Evolutionary conservation across 2,329 filamentous ascomycete genomes (phyloP).

Genomic region (Apiospora malaysiana): DNA sequence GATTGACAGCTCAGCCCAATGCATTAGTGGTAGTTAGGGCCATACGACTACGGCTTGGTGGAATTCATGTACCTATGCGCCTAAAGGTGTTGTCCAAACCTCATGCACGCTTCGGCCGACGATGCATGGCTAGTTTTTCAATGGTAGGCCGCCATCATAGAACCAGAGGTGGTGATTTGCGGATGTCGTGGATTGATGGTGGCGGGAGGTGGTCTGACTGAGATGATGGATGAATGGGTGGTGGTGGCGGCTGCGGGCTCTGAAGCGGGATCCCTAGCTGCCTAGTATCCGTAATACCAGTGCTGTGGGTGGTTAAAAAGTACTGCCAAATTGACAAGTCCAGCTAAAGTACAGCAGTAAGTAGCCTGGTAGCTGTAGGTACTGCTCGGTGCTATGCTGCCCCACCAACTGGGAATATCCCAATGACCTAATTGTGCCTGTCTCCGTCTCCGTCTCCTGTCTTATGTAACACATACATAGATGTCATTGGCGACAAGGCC

Average conservation of each 20-base stretch:
- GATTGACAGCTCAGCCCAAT: background rate
- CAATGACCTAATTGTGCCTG: background rate
- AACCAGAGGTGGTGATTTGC: background rate
- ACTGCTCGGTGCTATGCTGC: background rate
- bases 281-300: no score
- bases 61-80: no score
- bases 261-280: no score
- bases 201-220: background rate
- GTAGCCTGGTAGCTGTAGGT: no score
- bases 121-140: background rate
- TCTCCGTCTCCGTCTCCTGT: background rate
- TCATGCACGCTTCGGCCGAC: background rate
- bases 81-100: no score
- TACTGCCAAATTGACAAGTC: background rate
- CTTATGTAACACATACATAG: conserved; percentile 1
- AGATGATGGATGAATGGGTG: background rate
- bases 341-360: background rate
- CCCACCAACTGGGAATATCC: background rate
- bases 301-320: no score
- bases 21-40: background rate
- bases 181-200: background rate
- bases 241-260: background rate
- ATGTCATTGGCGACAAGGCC: conserved; percentile 15
- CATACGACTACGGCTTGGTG: no score
- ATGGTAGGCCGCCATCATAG: background rate